Evolutionary conservation across 176 grass and related monocot species (phyloP), one percentile per base, ranked within the genome.

Genomic region (Eragrostis nindensis): DNA sequence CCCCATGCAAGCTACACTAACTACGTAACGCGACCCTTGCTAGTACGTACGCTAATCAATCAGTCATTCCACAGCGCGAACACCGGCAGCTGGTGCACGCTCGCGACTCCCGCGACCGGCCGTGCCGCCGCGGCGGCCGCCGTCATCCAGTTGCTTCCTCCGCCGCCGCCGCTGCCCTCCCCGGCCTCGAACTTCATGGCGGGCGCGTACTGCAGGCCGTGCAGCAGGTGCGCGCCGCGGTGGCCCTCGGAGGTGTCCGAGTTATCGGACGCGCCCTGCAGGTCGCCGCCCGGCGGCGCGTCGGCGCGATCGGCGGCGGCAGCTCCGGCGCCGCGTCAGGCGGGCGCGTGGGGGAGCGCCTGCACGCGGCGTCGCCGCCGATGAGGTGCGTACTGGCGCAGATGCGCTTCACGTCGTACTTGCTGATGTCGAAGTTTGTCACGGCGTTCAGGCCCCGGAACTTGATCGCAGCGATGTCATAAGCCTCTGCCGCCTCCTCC

Each of bases 381-480:
- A 94, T 90, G 82, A 94, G 89, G 78, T 94, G 89, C 24, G 89
- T 82, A 87, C 94, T 97, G 38, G 89, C 77, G 86, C 87, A 92
- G 71, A 97, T 97, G 79, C 82, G 91, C 65, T 94, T 94, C 54
- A 94, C 94, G 62, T 97, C 94, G 79, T 97, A 97, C 78, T 88
- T 94, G 73, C 87, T 90, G 68, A 97, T 97, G 91, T 91, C 91
- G 42, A 97, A 97, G 87, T 97, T 97, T 59, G 94, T 97, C 60
- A 97, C 91, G 1, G 94, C 94, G 82, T 86, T 97, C n/a, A 87
- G 83, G 32, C 94, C 94, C 0, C 94, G 91, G 77, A 97, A 97
- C 83, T 97, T 97, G 89, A 97, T 97, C 46, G 94, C 94, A 1
- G 94, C 94, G 43, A 97, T 97, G 85, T 97, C 94, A 56, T 97